A percentile compares a stretch with the other conserved stretches of the same genome.
Conservation (phyloP, 2,329 filamentous ascomycete genomes). For the Triangularia verruculosa region DNA sequence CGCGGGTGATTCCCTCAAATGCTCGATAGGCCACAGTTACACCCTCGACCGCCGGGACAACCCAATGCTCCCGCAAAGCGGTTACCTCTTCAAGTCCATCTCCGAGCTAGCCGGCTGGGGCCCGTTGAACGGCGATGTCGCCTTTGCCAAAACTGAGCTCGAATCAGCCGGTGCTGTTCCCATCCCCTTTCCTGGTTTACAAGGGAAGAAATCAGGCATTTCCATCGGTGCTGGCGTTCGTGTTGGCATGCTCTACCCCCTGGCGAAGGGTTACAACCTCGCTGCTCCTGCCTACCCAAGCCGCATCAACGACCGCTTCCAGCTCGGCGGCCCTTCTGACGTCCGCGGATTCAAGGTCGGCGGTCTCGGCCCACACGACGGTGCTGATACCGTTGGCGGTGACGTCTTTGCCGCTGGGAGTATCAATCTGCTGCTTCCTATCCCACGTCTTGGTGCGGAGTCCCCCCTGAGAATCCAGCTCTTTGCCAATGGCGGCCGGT, state of each 20-base stretch:
- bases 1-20: constrained; percentile 89
- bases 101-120: constrained; percentile 87
- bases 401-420: constrained; percentile 90
- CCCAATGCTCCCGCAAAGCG: constrained; percentile 76
- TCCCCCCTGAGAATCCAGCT: constrained; percentile 83
- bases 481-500: constrained; percentile 85
- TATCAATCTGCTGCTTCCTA: constrained; percentile 77
- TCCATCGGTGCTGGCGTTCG: constrained; percentile 80
- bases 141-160: constrained; percentile 89
- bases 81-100: constrained; percentile 74
- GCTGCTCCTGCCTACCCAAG: constrained; percentile 60
- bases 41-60: constrained; percentile 78
- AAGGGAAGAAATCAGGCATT: constrained; percentile 67
- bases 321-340: constrained; percentile 90
- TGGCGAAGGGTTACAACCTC: constrained; percentile 60
- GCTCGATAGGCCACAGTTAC: constrained; percentile 78
- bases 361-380: constrained; percentile 85
- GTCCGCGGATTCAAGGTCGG: constrained; percentile 90
- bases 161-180: constrained; percentile 76
- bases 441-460: constrained; percentile 77
- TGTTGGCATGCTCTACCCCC: constrained; percentile 77
- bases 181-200: constrained; percentile 64
- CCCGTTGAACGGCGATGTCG: constrained; percentile 79
- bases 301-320: constrained; percentile 89
- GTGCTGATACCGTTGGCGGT: constrained; percentile 80